Base-by-base conservation (phyloP, 164 flowering plant species). In the Annona squamosa region DNA sequence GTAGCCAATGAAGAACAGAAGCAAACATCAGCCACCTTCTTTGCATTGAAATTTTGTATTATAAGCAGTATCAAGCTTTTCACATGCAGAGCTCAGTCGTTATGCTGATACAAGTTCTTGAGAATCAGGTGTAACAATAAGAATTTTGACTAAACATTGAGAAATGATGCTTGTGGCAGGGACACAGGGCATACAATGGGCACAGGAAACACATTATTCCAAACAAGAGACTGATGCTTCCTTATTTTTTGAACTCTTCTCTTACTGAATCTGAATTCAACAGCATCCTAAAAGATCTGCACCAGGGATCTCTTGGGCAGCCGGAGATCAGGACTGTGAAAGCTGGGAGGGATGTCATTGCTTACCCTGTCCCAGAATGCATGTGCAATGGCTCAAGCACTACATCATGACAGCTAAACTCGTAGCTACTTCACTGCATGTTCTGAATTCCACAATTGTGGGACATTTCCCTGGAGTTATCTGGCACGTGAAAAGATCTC, bases 171-270 rank as follows among this genome's bases (percentile, higher is more conserved):
- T 19, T 45, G 1, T 7, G 78, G 68, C 89, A 95, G 97, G 98
- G 98, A 43, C 87, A 90, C 59, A 80, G 99, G 73, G 98, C 98
- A 3, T 96, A 89, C 83, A 90, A 94, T 52, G 99, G 99, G 46
- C 98, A 96, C 84, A 92, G 79, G 84, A 96, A 93, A 82, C 84
- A 90, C 69, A 90, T 93, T 68, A 92, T 91, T 46, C 98, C 99
- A 6, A 91, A 96, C 86, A 96, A 96, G 79, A 84, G 99, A 70
- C 89, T 85, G 71, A 96, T 93, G 99, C 88, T 93, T 16, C 90
- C 87, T 3, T 83, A 88, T 74, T 92, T 92, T 66, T 77, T 93
- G 59, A 80, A 93, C 74, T 73, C 91, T 13, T 86, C 99, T 62
- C 89, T 92, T 3, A 86, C 97, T 0, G 94, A 89, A 77, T 66